phyloP scores from a whole-genome alignment of 495 filamentous ascomycete genomes.

The Hapsidospora chrysogenum region DNA sequence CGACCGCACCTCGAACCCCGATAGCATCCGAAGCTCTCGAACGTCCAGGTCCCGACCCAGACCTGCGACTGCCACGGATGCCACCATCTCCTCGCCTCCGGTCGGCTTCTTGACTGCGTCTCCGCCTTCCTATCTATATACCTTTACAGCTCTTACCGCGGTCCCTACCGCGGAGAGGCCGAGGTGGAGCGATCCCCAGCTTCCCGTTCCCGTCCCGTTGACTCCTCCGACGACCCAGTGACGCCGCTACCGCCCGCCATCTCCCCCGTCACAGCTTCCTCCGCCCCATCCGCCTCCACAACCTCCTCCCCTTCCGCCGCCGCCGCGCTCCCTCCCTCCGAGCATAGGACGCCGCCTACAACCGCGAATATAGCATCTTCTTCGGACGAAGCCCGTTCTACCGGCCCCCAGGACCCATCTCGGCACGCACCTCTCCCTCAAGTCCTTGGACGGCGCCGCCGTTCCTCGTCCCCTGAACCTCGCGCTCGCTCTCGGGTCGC shows the following conservation, averaged over 20 bases:
- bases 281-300: slow-evolving; percentile 12
- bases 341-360: slow-evolving; percentile 2
- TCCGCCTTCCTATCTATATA: too few species aligned
- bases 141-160: slow-evolving; percentile 1
- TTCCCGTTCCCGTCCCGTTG: slow-evolving; percentile 8
- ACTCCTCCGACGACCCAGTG: slow-evolving; percentile 26
- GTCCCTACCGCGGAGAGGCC: slow-evolving; percentile 2
- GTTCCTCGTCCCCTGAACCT: too few species aligned
- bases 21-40: background rate
- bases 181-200: slow-evolving; percentile 2
- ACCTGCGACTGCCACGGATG: background rate
- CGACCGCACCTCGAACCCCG: too few species aligned
- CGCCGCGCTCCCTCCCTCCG: slow-evolving; percentile 5
- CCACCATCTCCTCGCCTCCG: background rate
- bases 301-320: slow-evolving; percentile 5
- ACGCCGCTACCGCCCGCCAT: slow-evolving; percentile 19
- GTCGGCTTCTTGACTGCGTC: too few species aligned
- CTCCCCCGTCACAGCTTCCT: slow-evolving; percentile 19
- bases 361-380: slow-evolving; percentile 3
- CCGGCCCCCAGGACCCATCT: too few species aligned
- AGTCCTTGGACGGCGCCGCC: too few species aligned
- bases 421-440: too few species aligned
- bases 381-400: background rate
- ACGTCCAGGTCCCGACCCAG: background rate
- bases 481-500: too few species aligned